Conservation (phyloP, 345 rosid genomes). For the thale cress (Arabidopsis thaliana) region TAIR10.1 NC_003071.7:18521501-18522000, state of each 20-base stretch:
- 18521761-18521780: background rate
- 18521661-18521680: slow-evolving; percentile 44
- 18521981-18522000: slow-evolving; percentile 20
- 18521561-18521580: slow-evolving; percentile 28
- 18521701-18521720: background rate
- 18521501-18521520: background rate
- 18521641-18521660: slow-evolving; percentile 44
- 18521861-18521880: background rate
- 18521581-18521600: slow-evolving; percentile 39
- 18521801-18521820: background rate
- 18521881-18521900: background rate
- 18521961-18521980: background rate
- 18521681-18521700: slow-evolving; percentile 46
- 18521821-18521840: too few species aligned
- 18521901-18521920: background rate
- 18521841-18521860: background rate
- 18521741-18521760: background rate
- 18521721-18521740: too few species aligned
- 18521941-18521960: background rate
- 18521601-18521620: slow-evolving; percentile 40
- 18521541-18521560: slow-evolving; percentile 32
- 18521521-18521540: background rate
- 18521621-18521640: slow-evolving; percentile 50
- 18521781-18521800: background rate
- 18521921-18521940: background rate